phyloP scores from a whole-genome alignment of 2,329 filamentous ascomycete species.

The Aspergillus sp. region DNA sequence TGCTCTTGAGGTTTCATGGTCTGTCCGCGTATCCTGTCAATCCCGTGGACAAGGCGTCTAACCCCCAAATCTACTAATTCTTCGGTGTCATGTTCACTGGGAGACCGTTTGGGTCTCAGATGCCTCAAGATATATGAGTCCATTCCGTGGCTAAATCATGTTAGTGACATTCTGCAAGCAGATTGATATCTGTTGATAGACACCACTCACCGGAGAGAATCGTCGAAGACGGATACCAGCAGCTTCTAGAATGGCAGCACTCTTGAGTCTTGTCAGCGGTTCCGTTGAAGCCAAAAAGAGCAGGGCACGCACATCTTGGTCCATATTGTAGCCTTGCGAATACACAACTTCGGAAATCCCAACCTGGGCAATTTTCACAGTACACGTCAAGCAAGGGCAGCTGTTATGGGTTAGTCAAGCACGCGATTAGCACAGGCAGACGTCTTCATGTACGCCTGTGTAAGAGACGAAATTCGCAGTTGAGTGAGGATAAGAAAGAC shows the following conservation, averaged over 20 bases:
- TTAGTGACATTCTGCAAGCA: slow-evolving; percentile 1
- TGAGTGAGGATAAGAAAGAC: slow-evolving; percentile 13
- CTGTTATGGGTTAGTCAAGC: slow-evolving; percentile 27
- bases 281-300: slow-evolving; percentile 12
- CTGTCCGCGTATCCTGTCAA: too few species aligned
- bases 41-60: too few species aligned
- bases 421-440: too few species aligned
- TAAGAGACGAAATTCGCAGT: too few species aligned
- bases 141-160: slow-evolving; percentile 57
- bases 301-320: slow-evolving; percentile 57
- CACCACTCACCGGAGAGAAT: slow-evolving; percentile 70
- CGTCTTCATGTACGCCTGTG: too few species aligned
- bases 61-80: too few species aligned
- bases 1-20: too few species aligned
- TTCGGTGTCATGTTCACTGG: background rate
- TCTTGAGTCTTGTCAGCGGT: slow-evolving; percentile 37
- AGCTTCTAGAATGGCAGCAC: slow-evolving; percentile 76
- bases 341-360: slow-evolving; percentile 96
- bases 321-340: slow-evolving; percentile 91
- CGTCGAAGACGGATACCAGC: slow-evolving; percentile 84
- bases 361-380: slow-evolving; percentile 97
- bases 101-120: background rate
- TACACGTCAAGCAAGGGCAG: slow-evolving; percentile 95
- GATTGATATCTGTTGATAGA: background rate
- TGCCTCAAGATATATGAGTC: slow-evolving; percentile 63